Percentiles rank a stretch among this genome's conserved stretches.
phyloP scores from a whole-genome alignment of 257 asterid species.

The Solanum chaucha region DNA sequence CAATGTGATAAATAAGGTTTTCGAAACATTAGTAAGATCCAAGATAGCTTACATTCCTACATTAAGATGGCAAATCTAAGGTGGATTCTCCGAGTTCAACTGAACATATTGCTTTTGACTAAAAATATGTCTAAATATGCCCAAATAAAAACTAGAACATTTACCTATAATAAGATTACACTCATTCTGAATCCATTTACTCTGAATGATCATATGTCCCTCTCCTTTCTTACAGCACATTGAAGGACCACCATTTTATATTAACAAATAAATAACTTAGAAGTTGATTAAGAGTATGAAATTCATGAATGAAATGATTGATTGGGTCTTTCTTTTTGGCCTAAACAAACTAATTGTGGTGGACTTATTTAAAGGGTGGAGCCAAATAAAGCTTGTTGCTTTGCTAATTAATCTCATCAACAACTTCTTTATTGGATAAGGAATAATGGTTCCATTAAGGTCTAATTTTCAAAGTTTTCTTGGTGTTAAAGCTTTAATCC shows the following conservation, averaged over 20 bases:
- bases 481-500: conserved; percentile 17
- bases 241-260: neutral
- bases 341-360: neutral
- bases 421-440: conserved; percentile 3
- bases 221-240: neutral
- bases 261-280: neutral
- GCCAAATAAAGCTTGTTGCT: neutral
- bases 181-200: neutral
- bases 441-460: conserved; percentile 18
- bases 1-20: neutral
- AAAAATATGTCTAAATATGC: neutral
- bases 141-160: neutral
- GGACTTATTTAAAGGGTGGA: neutral
- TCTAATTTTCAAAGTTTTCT: conserved; percentile 20
- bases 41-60: neutral
- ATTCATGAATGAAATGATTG: neutral
- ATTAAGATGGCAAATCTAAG: neutral
- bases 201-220: neutral
- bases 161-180: neutral
- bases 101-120: neutral
- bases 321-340: neutral
- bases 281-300: neutral
- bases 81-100: neutral
- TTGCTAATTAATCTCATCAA: neutral
- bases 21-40: neutral